phyloP scores from a whole-genome alignment of 1,284 basidiomycete genomes.

The Peniophora sp. region DNA sequence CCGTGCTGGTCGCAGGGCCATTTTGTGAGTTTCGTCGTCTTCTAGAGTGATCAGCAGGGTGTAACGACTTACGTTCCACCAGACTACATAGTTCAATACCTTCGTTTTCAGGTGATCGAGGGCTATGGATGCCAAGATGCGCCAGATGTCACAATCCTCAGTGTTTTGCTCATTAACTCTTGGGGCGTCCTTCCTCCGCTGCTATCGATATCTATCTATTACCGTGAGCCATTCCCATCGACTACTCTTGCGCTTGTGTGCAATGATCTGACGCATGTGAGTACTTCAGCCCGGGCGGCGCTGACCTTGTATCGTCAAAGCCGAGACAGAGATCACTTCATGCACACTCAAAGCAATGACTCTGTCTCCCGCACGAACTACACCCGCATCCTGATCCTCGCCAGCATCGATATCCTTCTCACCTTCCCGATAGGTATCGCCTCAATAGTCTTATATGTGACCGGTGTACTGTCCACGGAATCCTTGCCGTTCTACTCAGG shows the following conservation, averaged over 20 bases:
- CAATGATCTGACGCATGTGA: too few species aligned
- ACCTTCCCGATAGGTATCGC: background rate
- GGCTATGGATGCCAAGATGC: background rate
- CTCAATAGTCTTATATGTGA: background rate
- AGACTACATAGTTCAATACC: background rate
- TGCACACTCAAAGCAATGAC: background rate
- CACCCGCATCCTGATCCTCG: background rate
- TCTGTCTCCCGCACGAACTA: background rate
- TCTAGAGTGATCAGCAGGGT: too few species aligned
- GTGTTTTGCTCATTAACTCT: background rate
- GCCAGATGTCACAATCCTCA: background rate
- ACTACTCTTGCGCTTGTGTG: too few species aligned
- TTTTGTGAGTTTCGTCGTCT: too few species aligned
- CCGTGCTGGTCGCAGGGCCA: background rate
- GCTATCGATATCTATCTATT: background rate
- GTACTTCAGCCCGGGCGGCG: background rate
- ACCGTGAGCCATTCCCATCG: background rate
- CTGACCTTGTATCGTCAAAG: background rate
- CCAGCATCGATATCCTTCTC: background rate
- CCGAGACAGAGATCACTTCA: background rate
- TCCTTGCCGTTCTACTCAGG: background rate
- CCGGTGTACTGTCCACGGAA: background rate
- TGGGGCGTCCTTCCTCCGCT: background rate
- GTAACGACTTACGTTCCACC: background rate
- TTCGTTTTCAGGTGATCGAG: background rate